Percentiles rank a stretch among this genome's conserved stretches.
Evolutionary conservation across 2,329 filamentous ascomycete species (phyloP).

Genomic region (Paecilomyces variotii): DNA sequence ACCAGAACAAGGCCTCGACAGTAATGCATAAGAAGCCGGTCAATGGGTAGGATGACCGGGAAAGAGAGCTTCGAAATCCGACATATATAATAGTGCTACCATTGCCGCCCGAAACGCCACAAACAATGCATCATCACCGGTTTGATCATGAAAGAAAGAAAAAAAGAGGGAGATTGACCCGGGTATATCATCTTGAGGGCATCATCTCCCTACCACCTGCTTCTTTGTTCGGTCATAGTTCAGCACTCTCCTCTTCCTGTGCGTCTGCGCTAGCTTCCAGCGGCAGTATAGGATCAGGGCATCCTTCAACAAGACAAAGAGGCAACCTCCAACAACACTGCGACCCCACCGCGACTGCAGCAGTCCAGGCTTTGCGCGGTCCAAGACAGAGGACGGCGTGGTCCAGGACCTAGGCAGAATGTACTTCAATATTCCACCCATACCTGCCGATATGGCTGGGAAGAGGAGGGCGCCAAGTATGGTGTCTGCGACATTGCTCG

Average conservation of each 20-base stretch:
- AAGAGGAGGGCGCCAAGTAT: constrained; percentile 67
- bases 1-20: not conserved
- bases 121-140: constrained; percentile 13
- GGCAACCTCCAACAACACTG: constrained; percentile 77
- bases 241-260: constrained; percentile 38
- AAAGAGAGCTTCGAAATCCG: not conserved
- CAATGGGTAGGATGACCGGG: not conserved
- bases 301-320: constrained; percentile 79
- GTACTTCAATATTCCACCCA: constrained; percentile 66
- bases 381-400: constrained; percentile 26
- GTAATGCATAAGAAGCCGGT: not conserved
- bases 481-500: constrained; percentile 49
- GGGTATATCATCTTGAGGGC: constrained; percentile 1
- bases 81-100: not conserved
- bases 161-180: not conserved
- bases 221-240: constrained; percentile 39
- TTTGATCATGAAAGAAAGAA: not conserved
- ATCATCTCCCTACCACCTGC: constrained; percentile 17
- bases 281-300: constrained; percentile 52
- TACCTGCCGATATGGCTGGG: constrained; percentile 68
- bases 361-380: constrained; percentile 51
- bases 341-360: constrained; percentile 82
- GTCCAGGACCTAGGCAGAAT: constrained; percentile 64
- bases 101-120: not conserved
- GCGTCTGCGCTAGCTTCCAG: constrained; percentile 41